These are phyloP conservation scores for Cystobasidiaceae sp. DNA, from an alignment of 1,284 basidiomycete genomes.

Conservation along the genomic window DNA sequence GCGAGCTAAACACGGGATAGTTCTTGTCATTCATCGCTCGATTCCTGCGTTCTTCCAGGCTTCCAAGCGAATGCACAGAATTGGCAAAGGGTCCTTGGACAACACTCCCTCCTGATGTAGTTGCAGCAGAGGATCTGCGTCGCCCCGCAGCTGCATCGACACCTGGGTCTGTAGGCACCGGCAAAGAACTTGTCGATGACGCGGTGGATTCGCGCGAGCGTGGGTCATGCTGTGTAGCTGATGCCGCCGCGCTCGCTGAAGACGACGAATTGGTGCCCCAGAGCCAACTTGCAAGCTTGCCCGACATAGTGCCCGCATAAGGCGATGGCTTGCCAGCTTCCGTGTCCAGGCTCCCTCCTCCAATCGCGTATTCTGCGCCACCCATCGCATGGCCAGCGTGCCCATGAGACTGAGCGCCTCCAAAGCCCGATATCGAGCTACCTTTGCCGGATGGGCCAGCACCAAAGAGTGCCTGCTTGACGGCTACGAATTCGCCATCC, in stretches of 20 bases:
- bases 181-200: conserved; percentile 10
- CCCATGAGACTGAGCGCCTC: too few relatives aligned
- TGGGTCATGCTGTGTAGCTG: not conserved
- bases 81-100: conserved; percentile 45
- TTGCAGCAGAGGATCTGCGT: conserved; percentile 44
- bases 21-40: conserved; percentile 57
- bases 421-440: too few relatives aligned
- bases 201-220: not conserved
- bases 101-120: too few relatives aligned
- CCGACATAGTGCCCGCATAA: not conserved
- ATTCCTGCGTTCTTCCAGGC: conserved; percentile 54
- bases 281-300: conserved; percentile 32
- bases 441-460: conserved; percentile 5
- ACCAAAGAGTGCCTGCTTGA: conserved; percentile 46
- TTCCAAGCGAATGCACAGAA: conserved; percentile 40
- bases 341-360: conserved; percentile 53
- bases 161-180: conserved; percentile 15
- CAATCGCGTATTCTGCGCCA: conserved; percentile 41
- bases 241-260: not conserved
- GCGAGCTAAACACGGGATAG: conserved; percentile 72
- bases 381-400: too few relatives aligned
- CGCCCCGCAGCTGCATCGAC: conserved; percentile 13
- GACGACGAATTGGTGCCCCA: conserved; percentile 8
- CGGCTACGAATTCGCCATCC: conserved; percentile 47
- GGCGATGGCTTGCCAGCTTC: not conserved